phyloP scores from a whole-genome alignment of 2,329 filamentous ascomycete species.

The Curvularia spicifera region DNA sequence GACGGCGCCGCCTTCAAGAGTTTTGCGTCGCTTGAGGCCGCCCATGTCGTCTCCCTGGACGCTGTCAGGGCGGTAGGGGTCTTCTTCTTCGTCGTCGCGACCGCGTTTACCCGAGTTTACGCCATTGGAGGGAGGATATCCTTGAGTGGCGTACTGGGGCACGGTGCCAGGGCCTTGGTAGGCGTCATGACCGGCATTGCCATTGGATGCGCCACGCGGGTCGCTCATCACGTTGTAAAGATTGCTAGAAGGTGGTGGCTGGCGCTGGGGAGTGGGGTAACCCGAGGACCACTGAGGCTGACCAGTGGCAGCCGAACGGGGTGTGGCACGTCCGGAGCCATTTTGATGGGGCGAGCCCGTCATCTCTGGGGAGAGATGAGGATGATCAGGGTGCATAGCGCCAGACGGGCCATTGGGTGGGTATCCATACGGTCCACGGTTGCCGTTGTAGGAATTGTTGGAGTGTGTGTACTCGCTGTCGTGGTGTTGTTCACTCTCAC shows the following conservation, averaged over 20 bases:
- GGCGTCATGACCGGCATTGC: slow-evolving; percentile 69
- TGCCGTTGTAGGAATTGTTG: slow-evolving; percentile 72
- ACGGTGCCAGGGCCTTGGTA: slow-evolving; percentile 71
- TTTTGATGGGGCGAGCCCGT: slow-evolving; percentile 83
- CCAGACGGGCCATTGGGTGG: slow-evolving; percentile 69
- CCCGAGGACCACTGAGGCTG: slow-evolving; percentile 75
- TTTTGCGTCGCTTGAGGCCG: slow-evolving; percentile 79
- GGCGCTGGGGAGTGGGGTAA: slow-evolving; percentile 80
- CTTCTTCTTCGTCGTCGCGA: slow-evolving; percentile 68
- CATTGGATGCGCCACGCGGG: slow-evolving; percentile 71
- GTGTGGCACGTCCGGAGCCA: slow-evolving; percentile 82
- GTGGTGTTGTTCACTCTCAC: slow-evolving; percentile 76
- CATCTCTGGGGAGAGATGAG: slow-evolving; percentile 82
- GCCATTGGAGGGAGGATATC: slow-evolving; percentile 66
- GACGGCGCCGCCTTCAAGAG: slow-evolving; percentile 60
- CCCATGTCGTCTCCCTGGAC: slow-evolving; percentile 64
- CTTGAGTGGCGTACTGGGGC: slow-evolving; percentile 65
- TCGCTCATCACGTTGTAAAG: slow-evolving; percentile 90
- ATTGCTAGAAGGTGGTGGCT: slow-evolving; percentile 73
- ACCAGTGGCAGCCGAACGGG: slow-evolving; percentile 74
- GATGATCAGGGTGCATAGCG: slow-evolving; percentile 72
- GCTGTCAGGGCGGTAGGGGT: slow-evolving; percentile 69
- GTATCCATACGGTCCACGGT: slow-evolving; percentile 79
- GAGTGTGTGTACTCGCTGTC: slow-evolving; percentile 87
- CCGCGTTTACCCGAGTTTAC: slow-evolving; percentile 65